A percentile compares a stretch with the other conserved stretches of the same genome.
Evolutionary conservation across 805 yeast species (phyloP).

Genomic region (Saccharomyces eubayanus): DNA sequence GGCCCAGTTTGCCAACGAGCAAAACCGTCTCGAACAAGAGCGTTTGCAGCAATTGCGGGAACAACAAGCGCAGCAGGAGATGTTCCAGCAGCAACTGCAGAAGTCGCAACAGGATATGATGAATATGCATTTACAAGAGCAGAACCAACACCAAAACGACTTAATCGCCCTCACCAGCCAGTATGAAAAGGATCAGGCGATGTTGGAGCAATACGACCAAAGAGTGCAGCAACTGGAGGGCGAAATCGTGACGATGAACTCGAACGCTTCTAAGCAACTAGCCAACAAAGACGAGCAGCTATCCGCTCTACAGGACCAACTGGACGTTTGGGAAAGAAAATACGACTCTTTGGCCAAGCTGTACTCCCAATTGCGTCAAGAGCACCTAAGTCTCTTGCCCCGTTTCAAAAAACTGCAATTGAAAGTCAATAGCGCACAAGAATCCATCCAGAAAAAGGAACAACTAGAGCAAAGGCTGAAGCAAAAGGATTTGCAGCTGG

Average conservation of each 20-base stretch:
- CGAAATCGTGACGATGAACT: conserved; percentile 54
- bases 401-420: conserved; percentile 76
- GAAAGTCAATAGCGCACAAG: conserved; percentile 84
- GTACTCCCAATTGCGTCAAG: conserved; percentile 86
- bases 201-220: conserved; percentile 80
- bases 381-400: conserved; percentile 70
- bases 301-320: conserved; percentile 61
- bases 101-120: conserved; percentile 61
- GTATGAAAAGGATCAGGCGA: conserved; percentile 74
- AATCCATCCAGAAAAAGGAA: conserved; percentile 77
- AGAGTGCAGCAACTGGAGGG: conserved; percentile 74
- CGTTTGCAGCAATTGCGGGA: conserved; percentile 51
- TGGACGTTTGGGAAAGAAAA: conserved; percentile 70
- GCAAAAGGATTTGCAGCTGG: conserved; percentile 77
- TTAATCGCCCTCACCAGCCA: conserved; percentile 66
- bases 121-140: conserved; percentile 47
- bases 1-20: conserved; percentile 60
- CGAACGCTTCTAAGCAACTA: conserved; percentile 63
- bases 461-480: conserved; percentile 74
- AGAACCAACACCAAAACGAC: conserved; percentile 73
- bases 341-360: conserved; percentile 84
- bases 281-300: conserved; percentile 70
- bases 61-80: conserved; percentile 60
- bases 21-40: conserved; percentile 60
- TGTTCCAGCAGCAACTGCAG: conserved; percentile 50